Conservation (phyloP, 495 filamentous ascomycete genomes). For the Annulohypoxylon moriforme region DNA sequence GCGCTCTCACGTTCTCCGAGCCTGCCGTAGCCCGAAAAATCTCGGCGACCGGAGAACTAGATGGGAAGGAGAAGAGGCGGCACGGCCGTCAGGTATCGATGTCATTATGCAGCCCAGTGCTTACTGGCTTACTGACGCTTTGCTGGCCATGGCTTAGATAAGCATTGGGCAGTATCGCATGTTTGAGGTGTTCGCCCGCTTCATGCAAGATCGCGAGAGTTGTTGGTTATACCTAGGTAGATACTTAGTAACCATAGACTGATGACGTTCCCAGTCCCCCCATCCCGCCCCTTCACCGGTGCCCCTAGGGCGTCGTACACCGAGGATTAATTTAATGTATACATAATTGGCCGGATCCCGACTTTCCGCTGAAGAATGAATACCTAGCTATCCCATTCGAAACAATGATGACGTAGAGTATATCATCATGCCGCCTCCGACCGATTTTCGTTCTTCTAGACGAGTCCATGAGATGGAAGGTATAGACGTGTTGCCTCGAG, state of each 20-base stretch:
- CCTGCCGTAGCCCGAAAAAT: not conserved
- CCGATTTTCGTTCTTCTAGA: not conserved
- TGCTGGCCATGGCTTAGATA: not conserved
- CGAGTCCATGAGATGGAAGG: not conserved
- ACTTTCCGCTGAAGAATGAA: not conserved
- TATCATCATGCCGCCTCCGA: not conserved
- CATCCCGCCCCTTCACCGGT: not conserved
- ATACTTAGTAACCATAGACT: not conserved
- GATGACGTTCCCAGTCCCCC: slow-evolving; percentile 12
- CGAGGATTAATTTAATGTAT: not conserved
- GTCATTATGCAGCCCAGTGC: slow-evolving; percentile 18
- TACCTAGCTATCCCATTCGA: not conserved
- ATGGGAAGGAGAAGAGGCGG: not conserved
- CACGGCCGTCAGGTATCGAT: slow-evolving; percentile 15
- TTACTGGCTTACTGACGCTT: not conserved
- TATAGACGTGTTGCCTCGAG: not conserved
- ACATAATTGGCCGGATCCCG: not conserved
- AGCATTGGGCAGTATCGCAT: slow-evolving; percentile 12
- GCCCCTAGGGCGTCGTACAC: slow-evolving; percentile 4
- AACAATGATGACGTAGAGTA: slow-evolving; percentile 8
- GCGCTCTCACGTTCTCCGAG: slow-evolving; percentile 21
- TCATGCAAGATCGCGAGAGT: not conserved
- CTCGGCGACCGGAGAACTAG: not conserved
- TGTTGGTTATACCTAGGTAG: slow-evolving; percentile 1
- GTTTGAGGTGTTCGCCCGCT: not conserved